Evolutionary conservation across 352 stramenopile genomes (phyloP), one percentile per base, ranked within the genome.

Genomic region (Blastocystis sp.): DNA sequence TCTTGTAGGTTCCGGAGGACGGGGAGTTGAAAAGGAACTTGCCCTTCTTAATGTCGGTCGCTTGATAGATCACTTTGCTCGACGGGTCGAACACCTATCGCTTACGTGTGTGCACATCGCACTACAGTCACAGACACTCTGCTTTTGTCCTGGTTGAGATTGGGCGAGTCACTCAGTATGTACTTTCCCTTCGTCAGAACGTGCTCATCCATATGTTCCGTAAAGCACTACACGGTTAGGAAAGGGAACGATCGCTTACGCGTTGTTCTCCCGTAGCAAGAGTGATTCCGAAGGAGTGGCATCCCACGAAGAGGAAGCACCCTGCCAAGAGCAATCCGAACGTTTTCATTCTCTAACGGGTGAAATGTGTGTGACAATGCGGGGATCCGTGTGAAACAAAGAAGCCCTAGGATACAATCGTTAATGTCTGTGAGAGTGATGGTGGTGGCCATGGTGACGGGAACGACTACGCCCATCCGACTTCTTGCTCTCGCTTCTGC

Each of bases 151-250:
- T 87, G 21, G 17, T 40, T 70, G 7, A 87, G 38, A 60, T 60
- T 41, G 14, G 48, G 9, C 23, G 28, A 10, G 40, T 76, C 28
- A 34, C 19, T 23, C n/a, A 77, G 1, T 3, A 77, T 43, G 34
- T 78, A 87, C 48, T 74, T 87, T 78, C 52, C 61, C 53, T 87
- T 87, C 43, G 77, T 77, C 65, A 87, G 41, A 7, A 70, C 56
- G 40, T 87, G 43, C 48, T 76, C 38, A 53, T 77, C 65, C 65
- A 87, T 77, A 56, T 87, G 77, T 77, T 87, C 52, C 21, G 77
- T 76, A 56, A 87, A 87, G 65, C 77, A 87, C 65, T 87, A 81
- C n/a, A 34, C 41, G 9, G 2, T 64, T 17, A 66, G 21, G 7
- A 45, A 59, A 14, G 9, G 7, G 66, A 67, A 28, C 9, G 5